Percentiles rank a stretch among this genome's conserved stretches.
Conservation (phyloP, 768 basidiomycete genomes). For the Rhizopogon salebrosus region DNA sequence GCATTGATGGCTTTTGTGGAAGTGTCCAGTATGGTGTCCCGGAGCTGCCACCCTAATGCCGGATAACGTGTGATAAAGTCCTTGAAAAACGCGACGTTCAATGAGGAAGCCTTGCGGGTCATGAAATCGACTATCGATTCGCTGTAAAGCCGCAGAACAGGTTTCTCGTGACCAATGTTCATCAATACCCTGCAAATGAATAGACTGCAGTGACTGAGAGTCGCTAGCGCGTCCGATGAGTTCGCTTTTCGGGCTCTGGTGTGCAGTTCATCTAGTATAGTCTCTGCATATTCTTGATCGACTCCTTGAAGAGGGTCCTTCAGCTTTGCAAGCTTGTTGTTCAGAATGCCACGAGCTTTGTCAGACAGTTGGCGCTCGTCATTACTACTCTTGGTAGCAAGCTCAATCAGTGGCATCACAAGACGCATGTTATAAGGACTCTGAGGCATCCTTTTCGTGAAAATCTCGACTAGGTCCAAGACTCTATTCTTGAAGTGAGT, state of each 20-base stretch:
- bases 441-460: constrained; percentile 71
- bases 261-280: constrained; percentile 62
- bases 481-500: constrained; percentile 96
- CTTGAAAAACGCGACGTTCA: constrained; percentile 71
- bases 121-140: constrained; percentile 71
- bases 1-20: constrained; percentile 61
- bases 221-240: constrained; percentile 54
- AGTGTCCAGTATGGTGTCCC: constrained; percentile 52
- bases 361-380: constrained; percentile 88
- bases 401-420: constrained; percentile 71
- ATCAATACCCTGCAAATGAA: constrained; percentile 58
- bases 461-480: constrained; percentile 89
- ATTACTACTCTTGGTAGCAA: constrained; percentile 57
- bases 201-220: constrained; percentile 64
- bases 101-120: constrained; percentile 72
- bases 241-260: constrained; percentile 62
- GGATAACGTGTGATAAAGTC: constrained; percentile 72
- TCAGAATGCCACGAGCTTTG: constrained; percentile 79
- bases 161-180: constrained; percentile 31
- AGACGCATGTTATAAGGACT: constrained; percentile 64
- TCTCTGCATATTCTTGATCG: constrained; percentile 37
- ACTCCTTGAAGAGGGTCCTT: constrained; percentile 47
- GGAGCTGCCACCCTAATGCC: constrained; percentile 57
- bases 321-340: constrained; percentile 64
- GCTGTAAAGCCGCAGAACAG: constrained; percentile 52